Percentiles rank a stretch among this genome's conserved stretches.
Evolutionary conservation across 345 rosid species (phyloP).

Genomic region (Mallotus nudiflorus): DNA sequence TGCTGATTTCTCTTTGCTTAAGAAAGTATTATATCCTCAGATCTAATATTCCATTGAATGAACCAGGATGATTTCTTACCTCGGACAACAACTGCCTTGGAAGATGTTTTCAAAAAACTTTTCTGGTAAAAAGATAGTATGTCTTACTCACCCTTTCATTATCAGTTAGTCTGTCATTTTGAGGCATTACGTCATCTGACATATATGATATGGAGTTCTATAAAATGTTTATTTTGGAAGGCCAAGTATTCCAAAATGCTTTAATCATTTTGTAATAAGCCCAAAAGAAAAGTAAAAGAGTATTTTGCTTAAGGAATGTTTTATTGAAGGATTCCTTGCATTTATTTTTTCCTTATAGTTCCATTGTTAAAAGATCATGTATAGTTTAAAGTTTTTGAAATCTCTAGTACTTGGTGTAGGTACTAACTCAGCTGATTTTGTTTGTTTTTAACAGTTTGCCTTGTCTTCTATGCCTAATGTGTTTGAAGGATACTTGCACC

Average conservation of each 20-base stretch:
- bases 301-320: not conserved
- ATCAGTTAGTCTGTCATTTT: not conserved
- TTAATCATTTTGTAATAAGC: not conserved
- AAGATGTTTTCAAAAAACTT: conserved; percentile 76
- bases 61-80: conserved; percentile 95
- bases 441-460: conserved; percentile 69
- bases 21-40: conserved; percentile 3
- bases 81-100: conserved; percentile 79
- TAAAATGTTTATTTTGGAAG: too few relatives aligned
- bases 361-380: not conserved
- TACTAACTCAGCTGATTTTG: conserved; percentile 18
- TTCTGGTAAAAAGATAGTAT: conserved; percentile 70
- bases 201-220: not conserved
- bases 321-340: not conserved
- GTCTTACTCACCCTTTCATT: conserved; percentile 36
- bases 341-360: not conserved
- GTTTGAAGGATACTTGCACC: conserved; percentile 94
- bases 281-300: not conserved
- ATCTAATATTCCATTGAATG: conserved; percentile 29
- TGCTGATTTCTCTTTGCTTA: not conserved
- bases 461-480: conserved; percentile 76
- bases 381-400: not conserved
- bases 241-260: not conserved
- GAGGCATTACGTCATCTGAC: not conserved
- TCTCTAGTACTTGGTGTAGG: not conserved